A percentile compares a stretch with the other conserved stretches of the same genome.
phyloP scores from a whole-genome alignment of 129 eudicot genomes.

The Solidago caesia region DNA sequence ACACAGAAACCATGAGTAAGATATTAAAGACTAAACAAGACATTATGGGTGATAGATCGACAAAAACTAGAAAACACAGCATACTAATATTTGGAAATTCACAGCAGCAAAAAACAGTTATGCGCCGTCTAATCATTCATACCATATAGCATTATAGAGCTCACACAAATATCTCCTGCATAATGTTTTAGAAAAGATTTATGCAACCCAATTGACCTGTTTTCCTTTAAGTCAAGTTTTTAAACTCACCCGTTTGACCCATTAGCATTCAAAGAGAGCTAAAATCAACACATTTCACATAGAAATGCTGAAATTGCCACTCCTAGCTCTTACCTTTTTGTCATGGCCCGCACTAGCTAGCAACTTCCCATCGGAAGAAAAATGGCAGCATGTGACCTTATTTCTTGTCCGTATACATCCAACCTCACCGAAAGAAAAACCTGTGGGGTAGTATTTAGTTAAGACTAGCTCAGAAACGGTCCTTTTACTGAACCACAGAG shows the following conservation, averaged over 20 bases:
- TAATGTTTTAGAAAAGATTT: neutral
- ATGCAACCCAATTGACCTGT: neutral
- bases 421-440: constrained; percentile 88
- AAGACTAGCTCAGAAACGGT: constrained; percentile 10
- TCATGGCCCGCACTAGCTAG: constrained; percentile 99
- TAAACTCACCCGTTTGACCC: neutral
- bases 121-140: no score
- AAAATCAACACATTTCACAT: neutral
- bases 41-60: neutral
- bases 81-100: constrained; percentile 7
- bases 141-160: no score
- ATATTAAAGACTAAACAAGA: neutral
- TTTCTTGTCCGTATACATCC: constrained; percentile 88
- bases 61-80: constrained; percentile 11
- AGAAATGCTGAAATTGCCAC: neutral
- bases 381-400: constrained; percentile 95
- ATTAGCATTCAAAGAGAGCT: neutral
- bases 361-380: constrained; percentile 94
- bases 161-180: no score
- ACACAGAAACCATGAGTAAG: constrained; percentile 9
- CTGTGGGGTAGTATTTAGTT: constrained; percentile 28
- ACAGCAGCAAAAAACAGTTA: constrained; percentile 20
- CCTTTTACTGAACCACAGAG: neutral
- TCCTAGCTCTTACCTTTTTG: constrained; percentile 57
- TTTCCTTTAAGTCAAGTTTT: neutral